Base-by-base conservation (phyloP, 164 flowering plant species). In the Chloranthus sessilifolius region DNA sequence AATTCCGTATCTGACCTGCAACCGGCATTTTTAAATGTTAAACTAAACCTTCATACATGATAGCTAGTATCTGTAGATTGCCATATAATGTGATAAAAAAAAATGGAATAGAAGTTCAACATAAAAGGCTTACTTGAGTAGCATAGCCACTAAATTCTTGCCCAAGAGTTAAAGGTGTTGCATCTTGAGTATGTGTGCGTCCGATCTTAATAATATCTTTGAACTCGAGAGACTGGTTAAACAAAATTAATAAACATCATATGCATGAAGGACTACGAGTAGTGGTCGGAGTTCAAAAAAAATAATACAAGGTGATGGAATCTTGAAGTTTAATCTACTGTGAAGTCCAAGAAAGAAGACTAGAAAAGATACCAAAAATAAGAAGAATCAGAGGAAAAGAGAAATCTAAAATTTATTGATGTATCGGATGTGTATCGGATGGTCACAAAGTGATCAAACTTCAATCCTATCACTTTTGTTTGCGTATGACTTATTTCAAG, bases 101-200 rank as follows among this genome's bases (percentile, higher is more conserved):
- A n/a, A n/a, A n/a, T n/a, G 11, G 14, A 29, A 17, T 7, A 10
- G 20, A 21, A 42, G 5, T 8, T 14, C 11, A 42, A 10, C 12
- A 10, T 24, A 41, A 3, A 7, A 12, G 34, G 39, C 81, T 60
- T 72, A 89, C 99, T 66, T 92, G 99, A 0, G 97, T 88, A 7
- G 92, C 41, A 62, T 92, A 92, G 56, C 99, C 99, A 70, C 99
- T 86, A 64, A 92, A 92, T 61, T 86, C 99, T 74, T 92, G 99
- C 27, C 99, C 97, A 45, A 88, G 92, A 48, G 99, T 88, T 71
- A 92, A 77, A 53, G 99, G 97, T 65, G 97, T 92, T 8, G 99
- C 99, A 80, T 88, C 97, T 78, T 92, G 99, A 55, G 97, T 89
- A 65, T 92, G 99, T 7, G 97, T 89, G 8, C 99, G 94, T 3